Evolutionary conservation across 345 rosid species (phyloP).

Genomic region (Physaria fendleri): DNA sequence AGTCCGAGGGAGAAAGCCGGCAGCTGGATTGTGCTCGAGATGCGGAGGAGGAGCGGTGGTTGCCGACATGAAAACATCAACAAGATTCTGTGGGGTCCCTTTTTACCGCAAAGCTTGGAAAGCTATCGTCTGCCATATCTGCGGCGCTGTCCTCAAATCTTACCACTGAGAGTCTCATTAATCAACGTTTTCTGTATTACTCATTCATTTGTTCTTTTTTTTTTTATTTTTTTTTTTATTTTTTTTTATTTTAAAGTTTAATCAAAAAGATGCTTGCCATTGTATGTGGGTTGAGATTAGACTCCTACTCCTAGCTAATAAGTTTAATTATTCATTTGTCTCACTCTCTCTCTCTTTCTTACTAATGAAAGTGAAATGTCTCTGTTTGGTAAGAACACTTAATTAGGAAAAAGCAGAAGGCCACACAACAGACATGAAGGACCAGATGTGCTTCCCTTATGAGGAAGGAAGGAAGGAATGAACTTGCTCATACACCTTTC

Average conservation of each 20-base stretch:
- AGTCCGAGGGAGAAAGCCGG: conserved; percentile 75
- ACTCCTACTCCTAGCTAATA: not conserved
- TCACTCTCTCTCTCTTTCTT: not conserved
- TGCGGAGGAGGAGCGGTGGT: conserved; percentile 97
- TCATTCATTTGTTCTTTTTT: not conserved
- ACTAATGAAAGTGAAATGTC: not conserved
- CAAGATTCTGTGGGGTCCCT: conserved; percentile 74
- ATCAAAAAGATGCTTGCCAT: conserved; percentile 22
- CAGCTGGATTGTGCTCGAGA: conserved; percentile 78
- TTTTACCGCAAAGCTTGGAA: conserved; percentile 85
- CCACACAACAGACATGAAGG: conserved; percentile 8
- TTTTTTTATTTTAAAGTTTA: too few relatives aligned
- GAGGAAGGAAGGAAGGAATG: not conserved
- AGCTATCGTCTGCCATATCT: conserved; percentile 75
- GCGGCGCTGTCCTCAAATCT: conserved; percentile 81
- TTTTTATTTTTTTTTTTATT: not conserved
- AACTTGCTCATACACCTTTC: conserved; percentile 16
- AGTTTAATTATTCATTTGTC: not conserved
- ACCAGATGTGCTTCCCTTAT: not conserved
- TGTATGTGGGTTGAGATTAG: conserved; percentile 14
- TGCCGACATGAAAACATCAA: conserved; percentile 86
- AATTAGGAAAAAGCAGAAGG: conserved; percentile 4
- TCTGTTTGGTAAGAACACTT: conserved; percentile 12
- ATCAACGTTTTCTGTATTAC: not conserved
- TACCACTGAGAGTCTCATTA: conserved; percentile 37